Evolutionary conservation across 1,284 basidiomycete species (phyloP), one percentile per base, ranked within the genome.

Genomic region (Moesziomyces antarcticus): DNA sequence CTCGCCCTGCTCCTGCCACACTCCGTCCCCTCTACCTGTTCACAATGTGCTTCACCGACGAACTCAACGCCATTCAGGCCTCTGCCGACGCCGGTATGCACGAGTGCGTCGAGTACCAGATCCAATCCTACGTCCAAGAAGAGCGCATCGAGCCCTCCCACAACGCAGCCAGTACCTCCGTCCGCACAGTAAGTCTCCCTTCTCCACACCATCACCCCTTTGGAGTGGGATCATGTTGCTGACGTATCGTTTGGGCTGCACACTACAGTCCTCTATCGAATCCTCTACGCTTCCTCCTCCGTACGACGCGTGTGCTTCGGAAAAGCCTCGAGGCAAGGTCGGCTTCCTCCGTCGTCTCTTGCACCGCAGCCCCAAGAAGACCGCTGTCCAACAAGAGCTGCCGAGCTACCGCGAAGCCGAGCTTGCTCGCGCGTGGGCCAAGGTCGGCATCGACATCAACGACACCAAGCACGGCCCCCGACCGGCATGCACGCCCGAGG

Each of bases 381-480:
- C 20, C 1, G 1, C n/a, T 5, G 16, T 43, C 11, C 25, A 20
- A 10, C 44, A 40, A 5, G 46, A 57, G 40, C 55, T 59, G 13
- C 73, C 73, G 2, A 62, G 56, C 50, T 75, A 75, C 52, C 63
- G 65, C 33, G 68, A 75, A 16, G 46, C 51, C 20, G 60, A 68
- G 44, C 37, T 75, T n/a, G 50, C 50, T 13, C 41, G 50, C 20
- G 51, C 68, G 0, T 75, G 73, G 73, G 64, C 68, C 20, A 50
- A 64, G 22, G 44, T 75, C 11, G 73, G 73, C 18, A 68, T 75
- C 40, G 64, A 75, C 25, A 20, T 75, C 52, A 57, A 75, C 55
- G 48, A 75, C 30, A 57, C 58, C 48, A 64, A 50, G 46, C 63
- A 67, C 3, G 73, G 68, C 5, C 73, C 73, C 18, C 43, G 46